Percentiles rank a stretch among this genome's conserved stretches.
These are phyloP conservation scores for Amphibolis antarctica DNA, from an alignment of 106 monocot species.

Conservation along the genomic window DNA sequence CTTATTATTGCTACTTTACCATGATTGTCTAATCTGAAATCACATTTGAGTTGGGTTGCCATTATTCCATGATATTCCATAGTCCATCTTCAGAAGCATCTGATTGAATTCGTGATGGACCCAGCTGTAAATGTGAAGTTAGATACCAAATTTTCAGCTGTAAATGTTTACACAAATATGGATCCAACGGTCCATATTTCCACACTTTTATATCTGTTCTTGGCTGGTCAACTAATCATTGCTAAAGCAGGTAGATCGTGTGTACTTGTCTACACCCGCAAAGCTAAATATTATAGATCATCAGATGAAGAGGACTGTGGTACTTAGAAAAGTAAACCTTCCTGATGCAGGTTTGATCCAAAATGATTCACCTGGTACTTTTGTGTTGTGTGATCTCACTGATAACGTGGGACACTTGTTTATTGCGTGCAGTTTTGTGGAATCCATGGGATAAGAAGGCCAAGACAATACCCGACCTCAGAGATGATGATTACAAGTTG, in stretches of 20 bases:
- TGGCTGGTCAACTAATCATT: not conserved
- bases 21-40: no score
- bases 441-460: conserved; percentile 59
- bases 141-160: no score
- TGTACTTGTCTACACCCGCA: conserved; percentile 41
- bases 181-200: not conserved
- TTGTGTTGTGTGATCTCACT: not conserved
- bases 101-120: no score
- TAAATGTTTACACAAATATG: no score
- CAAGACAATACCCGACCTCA: conserved; percentile 39
- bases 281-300: conserved; percentile 60
- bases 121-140: no score
- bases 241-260: conserved; percentile 35
- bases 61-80: no score
- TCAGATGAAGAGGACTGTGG: conserved; percentile 53
- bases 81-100: no score
- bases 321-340: conserved; percentile 38
- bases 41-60: no score
- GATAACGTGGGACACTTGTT: not conserved
- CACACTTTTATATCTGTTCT: not conserved
- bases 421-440: conserved; percentile 29
- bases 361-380: not conserved
- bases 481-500: conserved; percentile 46
- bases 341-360: conserved; percentile 35
- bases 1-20: no score